A percentile compares a stretch with the other conserved stretches of the same genome.
phyloP scores from a whole-genome alignment of 805 yeast genomes.

The Pachysolen tannophilus region DNA sequence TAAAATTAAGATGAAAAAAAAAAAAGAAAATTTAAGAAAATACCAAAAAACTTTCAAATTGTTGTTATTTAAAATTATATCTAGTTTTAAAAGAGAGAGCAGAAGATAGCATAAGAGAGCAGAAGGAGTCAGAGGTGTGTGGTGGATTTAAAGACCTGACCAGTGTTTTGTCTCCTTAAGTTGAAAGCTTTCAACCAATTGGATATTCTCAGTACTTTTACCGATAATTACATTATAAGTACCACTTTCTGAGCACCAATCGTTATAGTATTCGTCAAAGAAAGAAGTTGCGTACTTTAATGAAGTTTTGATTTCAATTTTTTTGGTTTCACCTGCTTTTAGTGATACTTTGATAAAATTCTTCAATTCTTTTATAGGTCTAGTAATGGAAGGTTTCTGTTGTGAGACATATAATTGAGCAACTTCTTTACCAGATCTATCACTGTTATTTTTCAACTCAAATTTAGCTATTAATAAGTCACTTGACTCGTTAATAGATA shows the following conservation, averaged over 20 bases:
- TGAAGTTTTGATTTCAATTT: constrained; percentile 26
- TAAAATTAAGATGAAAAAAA: too few species aligned
- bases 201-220: constrained; percentile 17
- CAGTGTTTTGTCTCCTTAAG: constrained; percentile 14
- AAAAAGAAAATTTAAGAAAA: too few species aligned
- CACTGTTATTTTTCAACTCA: constrained; percentile 36
- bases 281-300: constrained; percentile 40
- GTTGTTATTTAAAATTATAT: too few species aligned
- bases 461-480: constrained; percentile 24
- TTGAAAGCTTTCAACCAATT: constrained; percentile 11
- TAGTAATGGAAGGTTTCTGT: constrained; percentile 26
- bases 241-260: constrained; percentile 43
- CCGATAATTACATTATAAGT: constrained; percentile 39
- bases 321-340: constrained; percentile 31
- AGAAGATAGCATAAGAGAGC: too few species aligned
- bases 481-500: constrained; percentile 17
- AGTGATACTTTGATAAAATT: constrained; percentile 39
- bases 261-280: constrained; percentile 36
- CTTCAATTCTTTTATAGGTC: constrained; percentile 48
- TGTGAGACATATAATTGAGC: constrained; percentile 41
- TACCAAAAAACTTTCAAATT: too few species aligned
- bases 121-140: too few species aligned
- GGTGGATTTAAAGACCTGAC: constrained; percentile 14
- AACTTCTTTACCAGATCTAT: constrained; percentile 36
- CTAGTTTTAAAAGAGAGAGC: too few species aligned